Percentiles rank a stretch among this genome's conserved stretches.
Conservation (phyloP, 371 early-diverging fungal genomes). For the Mortierella sp. region DNA sequence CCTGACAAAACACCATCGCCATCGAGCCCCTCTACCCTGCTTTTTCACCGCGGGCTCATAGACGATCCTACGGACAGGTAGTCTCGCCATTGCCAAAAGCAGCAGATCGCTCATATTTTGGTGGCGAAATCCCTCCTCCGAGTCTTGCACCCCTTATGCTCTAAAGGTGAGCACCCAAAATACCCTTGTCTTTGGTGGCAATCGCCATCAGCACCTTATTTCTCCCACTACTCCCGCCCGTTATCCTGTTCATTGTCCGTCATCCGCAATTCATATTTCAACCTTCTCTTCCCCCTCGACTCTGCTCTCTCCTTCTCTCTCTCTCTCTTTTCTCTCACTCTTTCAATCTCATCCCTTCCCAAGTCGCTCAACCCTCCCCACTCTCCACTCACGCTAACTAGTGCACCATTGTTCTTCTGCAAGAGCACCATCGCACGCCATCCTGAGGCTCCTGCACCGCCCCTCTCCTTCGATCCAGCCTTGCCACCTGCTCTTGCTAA, state of each 20-base stretch:
- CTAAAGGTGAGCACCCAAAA: too few species aligned
- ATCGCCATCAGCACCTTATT: not conserved
- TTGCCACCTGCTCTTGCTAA: too few species aligned
- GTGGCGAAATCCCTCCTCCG: not conserved
- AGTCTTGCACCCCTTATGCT: too few species aligned
- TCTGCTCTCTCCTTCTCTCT: conserved; percentile 2
- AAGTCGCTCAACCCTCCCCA: not conserved
- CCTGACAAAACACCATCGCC: too few species aligned
- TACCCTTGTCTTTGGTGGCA: not conserved
- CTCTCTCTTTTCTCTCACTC: conserved; percentile 4
- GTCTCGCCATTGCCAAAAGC: too few species aligned
- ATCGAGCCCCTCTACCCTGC: too few species aligned
- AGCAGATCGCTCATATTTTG: not conserved
- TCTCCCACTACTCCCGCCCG: not conserved
- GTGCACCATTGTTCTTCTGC: too few species aligned
- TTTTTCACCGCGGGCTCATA: too few species aligned
- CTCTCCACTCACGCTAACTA: not conserved
- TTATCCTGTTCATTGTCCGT: conserved; percentile 1
- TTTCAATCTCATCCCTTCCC: not conserved
- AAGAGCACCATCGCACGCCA: too few species aligned
- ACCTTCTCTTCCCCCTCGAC: not conserved
- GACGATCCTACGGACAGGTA: too few species aligned
- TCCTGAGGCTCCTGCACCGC: too few species aligned
- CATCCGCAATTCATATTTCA: not conserved
- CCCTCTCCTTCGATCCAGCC: too few species aligned